A percentile compares a stretch with the other conserved stretches of the same genome.
These are phyloP conservation scores for Trypanosoma boissoni DNA, from an alignment of 208 protist genomes.

Conservation along the genomic window DNA sequence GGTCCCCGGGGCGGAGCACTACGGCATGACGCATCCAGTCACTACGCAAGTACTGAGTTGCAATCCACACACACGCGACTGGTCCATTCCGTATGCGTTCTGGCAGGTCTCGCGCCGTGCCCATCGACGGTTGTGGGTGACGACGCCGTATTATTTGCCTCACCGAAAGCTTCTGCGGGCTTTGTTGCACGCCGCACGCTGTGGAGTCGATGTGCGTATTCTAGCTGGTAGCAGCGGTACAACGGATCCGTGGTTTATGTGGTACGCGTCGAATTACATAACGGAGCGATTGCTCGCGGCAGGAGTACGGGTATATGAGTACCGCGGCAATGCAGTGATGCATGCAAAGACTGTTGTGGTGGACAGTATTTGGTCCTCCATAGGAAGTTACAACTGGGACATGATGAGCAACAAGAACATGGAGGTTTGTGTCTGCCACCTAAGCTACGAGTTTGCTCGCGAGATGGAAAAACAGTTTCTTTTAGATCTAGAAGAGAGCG, in stretches of 20 bases:
- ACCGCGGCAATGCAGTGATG: conserved; percentile 82
- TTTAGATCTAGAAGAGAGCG: conserved; percentile 51
- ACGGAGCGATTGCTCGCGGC: conserved; percentile 68
- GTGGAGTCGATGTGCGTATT: conserved; percentile 90
- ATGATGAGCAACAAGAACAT: conserved; percentile 92
- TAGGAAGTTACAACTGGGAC: conserved; percentile 93
- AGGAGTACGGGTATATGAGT: conserved; percentile 90
- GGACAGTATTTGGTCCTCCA: conserved; percentile 89
- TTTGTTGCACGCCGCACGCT: conserved; percentile 64
- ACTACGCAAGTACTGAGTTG: conserved; percentile 79
- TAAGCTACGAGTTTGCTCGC: conserved; percentile 55
- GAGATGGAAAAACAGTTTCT: conserved; percentile 89
- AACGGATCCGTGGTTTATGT: conserved; percentile 92
- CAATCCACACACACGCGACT: conserved; percentile 84
- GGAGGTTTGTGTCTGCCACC: conserved; percentile 82
- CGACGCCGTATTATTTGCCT: conserved; percentile 91
- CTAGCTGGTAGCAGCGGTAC: conserved; percentile 78
- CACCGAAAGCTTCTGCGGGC: conserved; percentile 74
- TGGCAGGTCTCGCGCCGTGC: conserved; percentile 82
- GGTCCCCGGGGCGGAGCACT: conserved; percentile 67
- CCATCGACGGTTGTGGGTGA: conserved; percentile 85
- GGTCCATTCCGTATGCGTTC: conserved; percentile 87
- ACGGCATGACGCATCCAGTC: conserved; percentile 37
- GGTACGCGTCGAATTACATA: conserved; percentile 87
- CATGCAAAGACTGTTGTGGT: conserved; percentile 92